Base-by-base conservation (phyloP, 129 eudicot species). In the Centella asiatica region DNA sequence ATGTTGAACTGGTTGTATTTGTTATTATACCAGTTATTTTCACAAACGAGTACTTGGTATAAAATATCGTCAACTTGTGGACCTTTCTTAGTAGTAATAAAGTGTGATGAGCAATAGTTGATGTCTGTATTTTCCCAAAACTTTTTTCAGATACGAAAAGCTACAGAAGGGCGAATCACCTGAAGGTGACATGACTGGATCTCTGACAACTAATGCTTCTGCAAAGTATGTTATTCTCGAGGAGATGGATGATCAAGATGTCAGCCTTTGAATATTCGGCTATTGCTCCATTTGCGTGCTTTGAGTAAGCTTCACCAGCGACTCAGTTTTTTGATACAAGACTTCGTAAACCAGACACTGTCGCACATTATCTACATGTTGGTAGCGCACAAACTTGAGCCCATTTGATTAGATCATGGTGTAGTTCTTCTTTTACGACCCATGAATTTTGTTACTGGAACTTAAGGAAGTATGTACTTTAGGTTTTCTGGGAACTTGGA, bases 191-290 rank as follows among this genome's bases (percentile, higher is more conserved):
- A 18, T 64, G 72, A 23, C 78, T 5, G 74, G 61, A 42, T 75
- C 83, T 47, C 48, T 58, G 60, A 26, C 57, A 12, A 70, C 58
- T 42, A 37, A 24, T 46, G 57, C 66, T 54, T 66, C 82, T 66
- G 77, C 89, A 49, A 88, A 79, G 67, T 88, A 88, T 57, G 85
- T 79, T 70, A 88, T 88, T 61, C 94, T 88, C 13, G 96, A 88
- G 52, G 96, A 88, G 76, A 68, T 58, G 66, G 89, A 84, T 50
- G 96, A 84, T 65, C 79, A 71, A 75, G 94, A 84, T 56, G 75
- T 61, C 48, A 56, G 27, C 25, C 80, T 69, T 51, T 72, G 54
- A 78, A 48, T 65, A 19, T 47, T 22, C 57, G 18, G 11, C 47
- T 42, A 11, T 42, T n/a, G 12, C 47, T 12, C 15, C 14, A 42